phyloP scores from a whole-genome alignment of 495 filamentous ascomycete genomes.

The Neurospora sp. region DNA sequence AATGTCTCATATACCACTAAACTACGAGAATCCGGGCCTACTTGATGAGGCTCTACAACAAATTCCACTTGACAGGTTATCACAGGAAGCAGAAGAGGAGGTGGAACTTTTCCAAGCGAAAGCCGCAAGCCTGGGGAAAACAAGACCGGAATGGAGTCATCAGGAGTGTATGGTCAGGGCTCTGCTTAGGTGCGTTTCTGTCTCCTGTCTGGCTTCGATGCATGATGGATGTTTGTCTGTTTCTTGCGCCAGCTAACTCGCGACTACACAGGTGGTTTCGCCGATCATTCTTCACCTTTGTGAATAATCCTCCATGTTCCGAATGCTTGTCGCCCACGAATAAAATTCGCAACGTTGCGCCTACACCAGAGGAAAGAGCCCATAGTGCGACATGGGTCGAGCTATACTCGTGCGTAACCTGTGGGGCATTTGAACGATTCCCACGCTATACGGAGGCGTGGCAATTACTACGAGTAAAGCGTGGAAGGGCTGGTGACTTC shows the following conservation, averaged over 20 bases:
- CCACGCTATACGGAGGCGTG: slow-evolving; percentile 95
- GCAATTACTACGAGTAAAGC: slow-evolving; percentile 74
- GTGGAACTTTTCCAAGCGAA: slow-evolving; percentile 75
- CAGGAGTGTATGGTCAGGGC: slow-evolving; percentile 95
- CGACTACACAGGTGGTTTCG: slow-evolving; percentile 74
- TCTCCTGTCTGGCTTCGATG: neutral
- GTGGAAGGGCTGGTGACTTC: slow-evolving; percentile 90
- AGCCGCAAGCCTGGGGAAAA: slow-evolving; percentile 71
- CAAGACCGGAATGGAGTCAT: slow-evolving; percentile 89
- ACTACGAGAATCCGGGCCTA: slow-evolving; percentile 94
- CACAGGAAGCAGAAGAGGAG: slow-evolving; percentile 90
- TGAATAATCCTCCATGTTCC: slow-evolving; percentile 87
- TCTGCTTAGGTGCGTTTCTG: slow-evolving; percentile 56
- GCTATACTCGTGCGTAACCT: slow-evolving; percentile 63
- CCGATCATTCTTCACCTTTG: slow-evolving; percentile 86
- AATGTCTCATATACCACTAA: slow-evolving; percentile 73
- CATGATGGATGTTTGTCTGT: neutral
- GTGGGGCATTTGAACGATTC: slow-evolving; percentile 74
- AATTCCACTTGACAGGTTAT: slow-evolving; percentile 86
- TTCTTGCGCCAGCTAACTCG: slow-evolving; percentile 5
- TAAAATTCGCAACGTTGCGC: slow-evolving; percentile 68
- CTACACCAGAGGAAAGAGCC: slow-evolving; percentile 79
- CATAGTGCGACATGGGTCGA: slow-evolving; percentile 81
- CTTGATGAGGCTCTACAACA: slow-evolving; percentile 82
- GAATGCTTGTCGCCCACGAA: slow-evolving; percentile 75